Evolutionary conservation across 768 basidiomycete genomes (phyloP).

Genomic region (Pleurotus giganteus): DNA sequence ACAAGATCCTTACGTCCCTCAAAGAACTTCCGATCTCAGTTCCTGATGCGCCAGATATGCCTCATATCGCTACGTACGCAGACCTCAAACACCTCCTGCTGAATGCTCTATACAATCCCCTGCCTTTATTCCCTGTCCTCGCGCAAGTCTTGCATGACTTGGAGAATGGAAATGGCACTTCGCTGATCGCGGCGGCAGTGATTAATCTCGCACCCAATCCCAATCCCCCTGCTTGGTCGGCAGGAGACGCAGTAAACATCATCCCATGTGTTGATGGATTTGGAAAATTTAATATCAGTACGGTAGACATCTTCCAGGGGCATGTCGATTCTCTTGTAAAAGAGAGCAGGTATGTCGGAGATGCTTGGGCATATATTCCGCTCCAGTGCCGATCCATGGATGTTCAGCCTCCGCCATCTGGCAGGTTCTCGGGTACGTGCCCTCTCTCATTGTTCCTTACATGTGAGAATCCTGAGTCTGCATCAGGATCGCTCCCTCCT

Average conservation of each 20-base stretch:
- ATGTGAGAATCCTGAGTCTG: background rate
- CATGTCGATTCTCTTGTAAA: background rate
- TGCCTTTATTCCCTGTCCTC: conserved; percentile 13
- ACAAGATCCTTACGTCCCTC: conserved; percentile 13
- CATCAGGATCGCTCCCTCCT: conserved; percentile 13
- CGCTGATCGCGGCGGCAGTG: background rate
- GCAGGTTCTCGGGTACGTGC: background rate
- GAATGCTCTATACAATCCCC: conserved; percentile 20
- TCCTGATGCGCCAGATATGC: conserved; percentile 1
- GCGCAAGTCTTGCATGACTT: conserved; percentile 20
- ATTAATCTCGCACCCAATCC: background rate
- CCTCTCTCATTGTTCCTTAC: background rate
- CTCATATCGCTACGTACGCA: conserved; percentile 16
- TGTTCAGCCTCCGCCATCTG: background rate
- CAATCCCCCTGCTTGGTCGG: background rate
- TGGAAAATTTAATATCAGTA: background rate
- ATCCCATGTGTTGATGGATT: background rate
- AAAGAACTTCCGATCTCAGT: conserved; percentile 17
- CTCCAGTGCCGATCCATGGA: background rate
- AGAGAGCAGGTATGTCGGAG: background rate
- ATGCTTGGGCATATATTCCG: background rate
- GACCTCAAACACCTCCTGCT: conserved; percentile 13
- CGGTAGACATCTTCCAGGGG: background rate
- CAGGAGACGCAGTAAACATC: background rate
- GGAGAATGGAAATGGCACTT: conserved; percentile 20